Evolutionary conservation across 2,329 filamentous ascomycete genomes (phyloP), one percentile per base, ranked within the genome.

Genomic region (Aspergillus fumigatus): DNA sequence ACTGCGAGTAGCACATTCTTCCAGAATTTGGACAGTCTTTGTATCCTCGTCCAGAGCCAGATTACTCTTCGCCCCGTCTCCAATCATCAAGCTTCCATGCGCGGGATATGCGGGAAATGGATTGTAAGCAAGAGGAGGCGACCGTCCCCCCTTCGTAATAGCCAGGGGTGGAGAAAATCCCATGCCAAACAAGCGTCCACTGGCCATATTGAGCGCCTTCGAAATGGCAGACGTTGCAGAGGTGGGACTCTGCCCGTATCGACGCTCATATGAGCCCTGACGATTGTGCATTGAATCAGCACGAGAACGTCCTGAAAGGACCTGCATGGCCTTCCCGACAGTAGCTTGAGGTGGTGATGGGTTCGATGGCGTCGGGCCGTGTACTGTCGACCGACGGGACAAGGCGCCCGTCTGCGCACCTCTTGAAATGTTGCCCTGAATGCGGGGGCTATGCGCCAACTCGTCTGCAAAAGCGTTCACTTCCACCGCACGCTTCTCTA

Each of bases 381-480:
- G 89, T 40, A 90, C 89, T 0, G 92, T 94, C 17, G 89, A 85
- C 62, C 92, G 84, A 55, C 92, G 87, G 47, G 88, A 78, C 68
- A 94, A 84, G 23, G 84, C 80, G 9, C 84, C 84, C 8, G 84
- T 77, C 60, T 86, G 82, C 5, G 82, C 79, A 45, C 83, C 80
- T 76, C 70, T 25, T 73, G 81, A 72, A 58, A 80, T 70, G 25
- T 68, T 71, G 48, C 75, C 75, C 62, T 84, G 81, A 23, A 86
- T 75, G 51, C 86, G 86, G 50, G 89, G 89, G 67, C 89, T 93
- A 52, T 92, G 89, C 48, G 91, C 92, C 69, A 99, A 80, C 74
- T 97, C 93, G 73, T 99, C 94, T 23, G 94, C 94, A 67, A 99
- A 88, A 2, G 94, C 94, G 72, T 99, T 97, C 51, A 99, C 93